phyloP scores from a whole-genome alignment of 768 basidiomycete species.

The Suillus lakei region DNA sequence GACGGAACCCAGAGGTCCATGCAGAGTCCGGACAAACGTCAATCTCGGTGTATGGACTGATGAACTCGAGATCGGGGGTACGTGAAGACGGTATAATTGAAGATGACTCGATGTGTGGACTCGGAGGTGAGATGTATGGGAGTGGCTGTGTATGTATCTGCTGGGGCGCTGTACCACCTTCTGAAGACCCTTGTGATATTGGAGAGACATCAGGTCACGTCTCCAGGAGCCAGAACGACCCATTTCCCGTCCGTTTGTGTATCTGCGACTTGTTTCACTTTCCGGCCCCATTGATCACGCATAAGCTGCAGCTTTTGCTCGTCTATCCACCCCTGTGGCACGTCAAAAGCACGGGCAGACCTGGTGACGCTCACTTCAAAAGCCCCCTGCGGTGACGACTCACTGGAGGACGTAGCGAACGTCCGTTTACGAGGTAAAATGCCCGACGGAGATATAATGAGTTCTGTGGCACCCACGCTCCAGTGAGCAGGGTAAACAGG shows the following conservation, averaged over 20 bases:
- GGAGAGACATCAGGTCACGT: constrained; percentile 24
- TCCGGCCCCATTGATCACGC: constrained; percentile 81
- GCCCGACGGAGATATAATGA: constrained; percentile 57
- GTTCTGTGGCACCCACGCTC: constrained; percentile 77
- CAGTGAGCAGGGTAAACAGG: constrained; percentile 85
- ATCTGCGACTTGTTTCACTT: constrained; percentile 70
- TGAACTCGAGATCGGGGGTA: constrained; percentile 56
- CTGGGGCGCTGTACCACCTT: constrained; percentile 29
- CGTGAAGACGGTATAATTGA: constrained; percentile 75
- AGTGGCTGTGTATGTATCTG: constrained; percentile 22
- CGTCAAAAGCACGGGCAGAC: constrained; percentile 69
- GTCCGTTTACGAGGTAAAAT: constrained; percentile 12
- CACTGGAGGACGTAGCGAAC: constrained; percentile 14
- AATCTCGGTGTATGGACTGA: constrained; percentile 64
- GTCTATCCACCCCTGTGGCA: constrained; percentile 76
- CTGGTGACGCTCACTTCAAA: constrained; percentile 62
- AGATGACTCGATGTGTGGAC: constrained; percentile 57
- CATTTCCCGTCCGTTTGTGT: constrained; percentile 87
- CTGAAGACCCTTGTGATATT: constrained; percentile 20
- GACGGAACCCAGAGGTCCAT: constrained; percentile 72
- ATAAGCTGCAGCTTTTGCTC: constrained; percentile 61
- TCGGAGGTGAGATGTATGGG: constrained; percentile 36
- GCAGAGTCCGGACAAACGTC: constrained; percentile 70
- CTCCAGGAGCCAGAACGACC: constrained; percentile 74
- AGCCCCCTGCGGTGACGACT: constrained; percentile 28